Percentiles rank a stretch among this genome's conserved stretches.
Evolutionary conservation across 108 stramenopile species (phyloP).

Genomic region (Cyclotella choctawhatcheeana): DNA sequence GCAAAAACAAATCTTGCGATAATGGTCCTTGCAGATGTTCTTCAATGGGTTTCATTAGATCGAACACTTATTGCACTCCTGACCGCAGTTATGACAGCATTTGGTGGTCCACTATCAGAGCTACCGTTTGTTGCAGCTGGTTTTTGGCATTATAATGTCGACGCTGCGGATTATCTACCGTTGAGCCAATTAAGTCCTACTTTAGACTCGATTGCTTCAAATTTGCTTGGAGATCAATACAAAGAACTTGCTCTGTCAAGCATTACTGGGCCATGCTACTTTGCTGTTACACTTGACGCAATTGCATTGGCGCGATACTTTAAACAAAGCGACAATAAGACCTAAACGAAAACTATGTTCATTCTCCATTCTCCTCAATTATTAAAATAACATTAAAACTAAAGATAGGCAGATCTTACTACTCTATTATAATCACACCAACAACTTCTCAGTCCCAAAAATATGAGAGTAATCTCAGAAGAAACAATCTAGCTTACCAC

Average conservation of each 20-base stretch:
- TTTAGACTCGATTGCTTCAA: constrained; percentile 24
- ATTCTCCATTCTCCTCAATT: too few species aligned
- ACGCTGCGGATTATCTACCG: constrained; percentile 74
- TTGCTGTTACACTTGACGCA: constrained; percentile 87
- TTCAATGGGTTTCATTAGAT: constrained; percentile 76
- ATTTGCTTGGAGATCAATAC: constrained; percentile 58
- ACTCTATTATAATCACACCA: too few species aligned
- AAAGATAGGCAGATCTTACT: too few species aligned
- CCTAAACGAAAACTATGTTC: too few species aligned
- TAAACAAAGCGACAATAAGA: too few species aligned
- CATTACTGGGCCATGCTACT: constrained; percentile 88
- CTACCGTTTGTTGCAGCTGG: constrained; percentile 81
- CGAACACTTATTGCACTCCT: constrained; percentile 62
- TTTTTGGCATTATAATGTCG: constrained; percentile 73
- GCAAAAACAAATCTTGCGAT: constrained; percentile 48
- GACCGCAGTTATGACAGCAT: constrained; percentile 63
- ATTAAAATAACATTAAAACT: too few species aligned
- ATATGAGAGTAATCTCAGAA: too few species aligned
- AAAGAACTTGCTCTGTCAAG: constrained; percentile 65
- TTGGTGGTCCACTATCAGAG: constrained; percentile 81
- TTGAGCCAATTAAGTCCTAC: constrained; percentile 35
- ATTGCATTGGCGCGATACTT: constrained; percentile 82
- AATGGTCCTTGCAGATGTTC: constrained; percentile 58
- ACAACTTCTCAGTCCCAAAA: too few species aligned
- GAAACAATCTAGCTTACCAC: too few species aligned